These are phyloP conservation scores for Alternaria sp. DNA, from an alignment of 2,329 filamentous ascomycete species.

Conservation along the genomic window DNA sequence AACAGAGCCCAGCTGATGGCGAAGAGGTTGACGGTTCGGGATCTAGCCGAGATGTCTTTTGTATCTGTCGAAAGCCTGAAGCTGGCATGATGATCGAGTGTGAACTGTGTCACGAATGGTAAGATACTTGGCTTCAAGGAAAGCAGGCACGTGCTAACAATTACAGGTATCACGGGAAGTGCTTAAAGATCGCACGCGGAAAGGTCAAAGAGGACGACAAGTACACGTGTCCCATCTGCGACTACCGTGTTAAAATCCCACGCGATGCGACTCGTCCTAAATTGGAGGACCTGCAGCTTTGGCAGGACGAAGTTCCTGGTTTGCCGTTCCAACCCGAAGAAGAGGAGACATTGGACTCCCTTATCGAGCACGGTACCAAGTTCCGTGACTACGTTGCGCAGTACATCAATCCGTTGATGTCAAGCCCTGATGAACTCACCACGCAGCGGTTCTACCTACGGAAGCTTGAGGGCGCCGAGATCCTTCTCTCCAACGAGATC, in stretches of 20 bases:
- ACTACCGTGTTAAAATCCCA: constrained; percentile 96
- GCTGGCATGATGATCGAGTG: constrained; percentile 99
- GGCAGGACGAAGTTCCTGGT: constrained; percentile 81
- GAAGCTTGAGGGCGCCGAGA: constrained; percentile 96
- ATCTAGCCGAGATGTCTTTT: constrained; percentile 83
- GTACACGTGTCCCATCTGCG: constrained; percentile 97
- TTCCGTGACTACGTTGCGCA: constrained; percentile 85
- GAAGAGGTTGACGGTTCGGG: constrained; percentile 56
- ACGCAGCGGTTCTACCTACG: constrained; percentile 94
- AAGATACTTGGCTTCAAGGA: constrained; percentile 48
- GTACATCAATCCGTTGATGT: constrained; percentile 82
- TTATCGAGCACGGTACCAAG: constrained; percentile 82
- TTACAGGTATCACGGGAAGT: constrained; percentile 95
- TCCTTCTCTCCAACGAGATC: constrained; percentile 90
- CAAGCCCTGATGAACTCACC: constrained; percentile 84
- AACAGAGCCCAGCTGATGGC: constrained; percentile 69
- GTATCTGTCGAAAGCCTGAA: constrained; percentile 91
- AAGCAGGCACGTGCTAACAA: constrained; percentile 33
- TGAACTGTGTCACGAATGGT: constrained; percentile 98
- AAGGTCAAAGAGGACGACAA: constrained; percentile 99
- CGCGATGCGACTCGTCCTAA: constrained; percentile 95
- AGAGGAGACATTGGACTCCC: constrained; percentile 83
- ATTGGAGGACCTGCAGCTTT: constrained; percentile 84
- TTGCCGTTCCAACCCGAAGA: constrained; percentile 97
- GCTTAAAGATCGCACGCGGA: constrained; percentile 94